A percentile compares a stretch with the other conserved stretches of the same genome.
These are phyloP conservation scores for Cyberlindnera samutprakarnensis DNA, from an alignment of 805 yeast genomes.

Conservation along the genomic window DNA sequence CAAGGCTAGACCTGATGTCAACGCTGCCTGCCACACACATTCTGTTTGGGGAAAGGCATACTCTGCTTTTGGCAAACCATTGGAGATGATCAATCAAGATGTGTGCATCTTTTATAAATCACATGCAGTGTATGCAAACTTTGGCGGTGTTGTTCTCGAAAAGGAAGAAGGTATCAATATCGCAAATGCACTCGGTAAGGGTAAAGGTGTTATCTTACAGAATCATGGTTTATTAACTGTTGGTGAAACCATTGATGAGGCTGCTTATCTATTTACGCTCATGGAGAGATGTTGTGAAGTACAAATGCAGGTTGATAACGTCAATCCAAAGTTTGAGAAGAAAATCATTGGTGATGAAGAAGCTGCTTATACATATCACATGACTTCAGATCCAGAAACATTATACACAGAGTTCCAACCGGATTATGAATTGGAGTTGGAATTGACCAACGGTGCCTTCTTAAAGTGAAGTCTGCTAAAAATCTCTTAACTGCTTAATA, in stretches of 20 bases:
- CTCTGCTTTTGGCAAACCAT: conserved; percentile 54
- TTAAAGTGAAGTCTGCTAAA: conserved; percentile 10
- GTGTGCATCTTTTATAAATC: conserved; percentile 57
- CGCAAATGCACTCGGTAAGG: conserved; percentile 51
- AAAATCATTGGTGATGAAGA: conserved; percentile 46
- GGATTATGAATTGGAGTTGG: conserved; percentile 47
- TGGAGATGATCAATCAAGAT: conserved; percentile 80
- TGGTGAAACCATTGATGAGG: conserved; percentile 67
- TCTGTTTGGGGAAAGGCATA: conserved; percentile 59
- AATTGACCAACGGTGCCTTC: conserved; percentile 22
- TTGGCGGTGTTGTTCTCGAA: conserved; percentile 76
- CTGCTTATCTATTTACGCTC: conserved; percentile 55
- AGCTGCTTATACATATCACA: conserved; percentile 58
- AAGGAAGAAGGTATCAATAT: conserved; percentile 53
- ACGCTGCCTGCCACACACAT: conserved; percentile 70
- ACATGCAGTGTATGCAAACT: conserved; percentile 58
- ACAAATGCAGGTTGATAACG: conserved; percentile 58
- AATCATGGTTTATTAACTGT: conserved; percentile 72
- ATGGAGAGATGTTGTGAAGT: conserved; percentile 60
- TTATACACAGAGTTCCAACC: conserved; percentile 70
- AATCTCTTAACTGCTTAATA: no score
- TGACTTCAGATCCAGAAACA: conserved; percentile 58
- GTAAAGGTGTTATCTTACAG: conserved; percentile 51
- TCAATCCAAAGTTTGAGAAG: conserved; percentile 30
- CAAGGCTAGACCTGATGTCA: conserved; percentile 60